These are phyloP conservation scores for Abrus pulchellus DNA, from an alignment of 306 rosid genomes.

Conservation along the genomic window DNA sequence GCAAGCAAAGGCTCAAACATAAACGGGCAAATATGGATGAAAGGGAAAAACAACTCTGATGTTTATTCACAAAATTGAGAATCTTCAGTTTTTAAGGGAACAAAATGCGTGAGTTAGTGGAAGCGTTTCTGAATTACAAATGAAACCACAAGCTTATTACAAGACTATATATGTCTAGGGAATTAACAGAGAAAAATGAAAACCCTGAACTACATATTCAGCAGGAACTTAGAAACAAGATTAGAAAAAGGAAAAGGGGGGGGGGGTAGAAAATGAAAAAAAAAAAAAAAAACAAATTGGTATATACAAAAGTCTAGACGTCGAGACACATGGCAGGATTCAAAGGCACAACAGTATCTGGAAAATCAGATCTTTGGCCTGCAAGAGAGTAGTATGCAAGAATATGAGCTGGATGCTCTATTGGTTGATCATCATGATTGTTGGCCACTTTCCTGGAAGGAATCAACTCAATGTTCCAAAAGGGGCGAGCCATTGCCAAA, in stretches of 20 bases:
- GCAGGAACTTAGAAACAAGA: constrained; percentile 57
- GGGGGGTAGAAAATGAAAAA: too few species aligned
- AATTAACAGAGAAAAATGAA: constrained; percentile 45
- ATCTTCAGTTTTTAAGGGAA: constrained; percentile 29
- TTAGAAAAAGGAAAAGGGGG: constrained; percentile 26
- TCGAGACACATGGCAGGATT: constrained; percentile 41
- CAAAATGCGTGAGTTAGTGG: constrained; percentile 38
- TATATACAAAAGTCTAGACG: constrained; percentile 64
- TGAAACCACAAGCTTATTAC: constrained; percentile 62
- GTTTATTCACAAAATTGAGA: constrained; percentile 54
- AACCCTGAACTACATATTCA: constrained; percentile 45
- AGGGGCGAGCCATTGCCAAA: constrained; percentile 84
- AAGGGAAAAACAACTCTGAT: neutral
- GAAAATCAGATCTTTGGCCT: constrained; percentile 89
- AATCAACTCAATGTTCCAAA: constrained; percentile 91
- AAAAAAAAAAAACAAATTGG: constrained; percentile 23
- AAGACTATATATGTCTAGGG: constrained; percentile 59
- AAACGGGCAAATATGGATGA: neutral
- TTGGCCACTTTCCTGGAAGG: constrained; percentile 64
- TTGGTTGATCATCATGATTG: constrained; percentile 23
- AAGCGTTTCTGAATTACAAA: constrained; percentile 57
- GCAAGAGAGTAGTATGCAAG: constrained; percentile 98
- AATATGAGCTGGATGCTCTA: constrained; percentile 81
- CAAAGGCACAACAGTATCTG: constrained; percentile 72
- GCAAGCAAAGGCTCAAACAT: too few species aligned